These are phyloP conservation scores for Xylariaceae sp. DNA, from an alignment of 2,329 filamentous ascomycete genomes.

Conservation along the genomic window DNA sequence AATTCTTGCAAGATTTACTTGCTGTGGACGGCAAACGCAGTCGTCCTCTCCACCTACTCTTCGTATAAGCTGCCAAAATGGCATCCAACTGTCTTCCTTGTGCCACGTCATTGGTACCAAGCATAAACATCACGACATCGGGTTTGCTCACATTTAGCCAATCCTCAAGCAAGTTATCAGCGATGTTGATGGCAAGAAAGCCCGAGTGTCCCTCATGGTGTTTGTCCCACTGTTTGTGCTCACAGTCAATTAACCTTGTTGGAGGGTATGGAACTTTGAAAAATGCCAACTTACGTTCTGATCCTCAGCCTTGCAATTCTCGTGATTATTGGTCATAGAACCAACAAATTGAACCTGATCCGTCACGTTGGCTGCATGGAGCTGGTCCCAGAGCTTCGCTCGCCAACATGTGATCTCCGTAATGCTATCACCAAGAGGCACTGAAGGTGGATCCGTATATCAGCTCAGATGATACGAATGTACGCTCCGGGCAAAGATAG, in stretches of 20 bases:
- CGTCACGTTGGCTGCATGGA: conserved; percentile 30
- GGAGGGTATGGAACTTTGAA: too few relatives aligned
- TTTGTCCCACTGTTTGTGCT: conserved; percentile 33
- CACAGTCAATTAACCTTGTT: too few relatives aligned
- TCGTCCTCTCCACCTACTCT: too few relatives aligned
- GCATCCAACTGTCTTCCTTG: conserved; percentile 25
- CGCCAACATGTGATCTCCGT: conserved; percentile 44
- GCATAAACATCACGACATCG: conserved; percentile 41
- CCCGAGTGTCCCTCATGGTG: conserved; percentile 42
- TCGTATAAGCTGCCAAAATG: conserved; percentile 35
- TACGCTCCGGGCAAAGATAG: background rate
- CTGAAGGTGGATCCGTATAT: conserved; percentile 10
- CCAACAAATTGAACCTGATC: conserved; percentile 37
- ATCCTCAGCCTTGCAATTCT: conserved; percentile 30
- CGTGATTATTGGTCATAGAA: conserved; percentile 33
- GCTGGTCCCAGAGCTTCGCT: conserved; percentile 35
- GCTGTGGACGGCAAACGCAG: too few relatives aligned
- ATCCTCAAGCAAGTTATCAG: conserved; percentile 33
- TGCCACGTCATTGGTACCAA: conserved; percentile 41
- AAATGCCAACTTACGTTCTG: conserved; percentile 8
- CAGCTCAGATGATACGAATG: too few relatives aligned
- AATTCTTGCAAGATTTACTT: too few relatives aligned
- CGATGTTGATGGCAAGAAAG: conserved; percentile 39
- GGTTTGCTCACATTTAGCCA: conserved; percentile 35
- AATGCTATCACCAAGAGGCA: conserved; percentile 41